These are phyloP conservation scores for Phytopythium chamaehyphon DNA, from an alignment of 352 stramenopile species.

Conservation along the genomic window DNA sequence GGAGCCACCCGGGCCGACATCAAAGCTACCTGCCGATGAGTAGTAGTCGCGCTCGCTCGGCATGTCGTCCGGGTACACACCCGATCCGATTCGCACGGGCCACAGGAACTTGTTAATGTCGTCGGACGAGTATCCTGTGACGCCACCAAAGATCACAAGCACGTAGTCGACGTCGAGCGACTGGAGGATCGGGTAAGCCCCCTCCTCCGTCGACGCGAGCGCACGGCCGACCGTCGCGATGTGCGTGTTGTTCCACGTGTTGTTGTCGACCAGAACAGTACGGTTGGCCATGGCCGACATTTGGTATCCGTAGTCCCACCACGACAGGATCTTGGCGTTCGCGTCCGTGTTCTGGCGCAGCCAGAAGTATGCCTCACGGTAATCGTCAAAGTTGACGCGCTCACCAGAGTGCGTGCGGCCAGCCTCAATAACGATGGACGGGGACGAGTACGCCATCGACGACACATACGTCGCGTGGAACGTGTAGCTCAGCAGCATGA, in stretches of 20 bases:
- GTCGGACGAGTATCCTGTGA: slow-evolving; percentile 84
- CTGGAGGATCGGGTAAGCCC: slow-evolving; percentile 88
- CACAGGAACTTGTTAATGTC: slow-evolving; percentile 94
- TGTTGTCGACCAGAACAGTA: slow-evolving; percentile 92
- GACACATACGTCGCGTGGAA: slow-evolving; percentile 89
- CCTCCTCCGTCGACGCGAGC: slow-evolving; percentile 79
- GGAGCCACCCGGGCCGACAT: slow-evolving; percentile 75
- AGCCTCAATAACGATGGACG: slow-evolving; percentile 90
- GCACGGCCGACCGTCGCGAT: slow-evolving; percentile 93
- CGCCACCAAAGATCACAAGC: slow-evolving; percentile 88
- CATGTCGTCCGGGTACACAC: slow-evolving; percentile 84
- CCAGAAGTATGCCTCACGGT: slow-evolving; percentile 94
- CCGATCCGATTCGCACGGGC: slow-evolving; percentile 89
- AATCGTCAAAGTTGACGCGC: slow-evolving; percentile 95
- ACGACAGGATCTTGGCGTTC: slow-evolving; percentile 86
- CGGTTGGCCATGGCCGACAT: slow-evolving; percentile 90
- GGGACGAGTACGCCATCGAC: slow-evolving; percentile 89
- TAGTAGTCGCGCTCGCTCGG: slow-evolving; percentile 86
- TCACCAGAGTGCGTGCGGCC: slow-evolving; percentile 62
- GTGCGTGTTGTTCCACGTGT: slow-evolving; percentile 97
- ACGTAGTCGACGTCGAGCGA: slow-evolving; percentile 93
- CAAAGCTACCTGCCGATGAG: slow-evolving; percentile 75
- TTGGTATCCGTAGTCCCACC: slow-evolving; percentile 93
- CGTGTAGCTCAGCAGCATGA: slow-evolving; percentile 84
- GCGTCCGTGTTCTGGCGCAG: slow-evolving; percentile 87